Conservation (phyloP, 1,139 yeast genomes). For the Protomyces gravidus region DNA sequence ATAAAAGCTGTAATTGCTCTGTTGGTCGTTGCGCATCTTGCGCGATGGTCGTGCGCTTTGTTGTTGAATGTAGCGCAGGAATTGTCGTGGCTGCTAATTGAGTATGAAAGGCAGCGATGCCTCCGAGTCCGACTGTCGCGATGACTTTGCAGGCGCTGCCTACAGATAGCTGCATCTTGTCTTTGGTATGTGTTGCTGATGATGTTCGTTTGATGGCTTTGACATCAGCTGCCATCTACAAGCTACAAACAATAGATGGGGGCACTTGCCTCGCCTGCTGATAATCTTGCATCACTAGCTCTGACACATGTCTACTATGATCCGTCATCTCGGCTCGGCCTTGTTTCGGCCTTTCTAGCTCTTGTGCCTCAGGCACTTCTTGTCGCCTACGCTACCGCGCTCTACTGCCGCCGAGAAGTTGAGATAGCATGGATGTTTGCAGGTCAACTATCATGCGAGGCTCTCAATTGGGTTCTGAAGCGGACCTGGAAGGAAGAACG, state of each 20-base stretch:
- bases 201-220: too few species aligned
- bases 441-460: slow-evolving; percentile 80
- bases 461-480: slow-evolving; percentile 66
- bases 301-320: slow-evolving; percentile 76
- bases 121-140: slow-evolving; percentile 15
- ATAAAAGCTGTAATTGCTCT: not conserved
- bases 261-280: not conserved
- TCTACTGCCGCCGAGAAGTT: slow-evolving; percentile 71
- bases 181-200: too few species aligned
- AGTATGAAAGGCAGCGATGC: not conserved
- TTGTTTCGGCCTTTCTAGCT: slow-evolving; percentile 65
- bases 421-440: slow-evolving; percentile 79
- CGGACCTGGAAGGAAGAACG: slow-evolving; percentile 63
- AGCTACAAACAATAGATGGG: not conserved
- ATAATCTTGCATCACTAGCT: slow-evolving; percentile 27
- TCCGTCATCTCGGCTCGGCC: slow-evolving; percentile 59
- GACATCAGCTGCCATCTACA: not conserved
- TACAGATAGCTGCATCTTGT: not conserved
- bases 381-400: slow-evolving; percentile 79
- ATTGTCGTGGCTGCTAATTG: not conserved
- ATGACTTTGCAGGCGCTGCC: slow-evolving; percentile 10
- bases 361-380: slow-evolving; percentile 77
- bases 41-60: not conserved
- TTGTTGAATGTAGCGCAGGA: not conserved
- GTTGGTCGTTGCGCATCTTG: not conserved